Evolutionary conservation across 768 basidiomycete genomes (phyloP).

Genomic region (Vishniacozyma victoriae): DNA sequence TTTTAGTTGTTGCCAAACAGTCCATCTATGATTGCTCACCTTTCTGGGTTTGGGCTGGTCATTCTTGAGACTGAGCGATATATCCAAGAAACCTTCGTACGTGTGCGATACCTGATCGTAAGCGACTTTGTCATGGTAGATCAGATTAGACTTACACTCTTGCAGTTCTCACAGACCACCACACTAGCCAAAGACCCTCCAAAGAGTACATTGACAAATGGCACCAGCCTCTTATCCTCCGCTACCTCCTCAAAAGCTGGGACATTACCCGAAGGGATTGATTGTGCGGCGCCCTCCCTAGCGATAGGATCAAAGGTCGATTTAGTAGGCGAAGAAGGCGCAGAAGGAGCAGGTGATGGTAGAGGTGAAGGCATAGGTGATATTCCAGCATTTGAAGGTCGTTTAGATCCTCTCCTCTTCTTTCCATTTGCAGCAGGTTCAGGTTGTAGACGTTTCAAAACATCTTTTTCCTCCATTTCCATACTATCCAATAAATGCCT

Average conservation of each 20-base stretch:
- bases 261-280: no score
- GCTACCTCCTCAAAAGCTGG: constrained; percentile 11
- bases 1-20: not conserved
- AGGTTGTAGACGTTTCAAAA: constrained; percentile 43
- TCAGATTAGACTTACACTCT: constrained; percentile 55
- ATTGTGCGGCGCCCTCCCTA: no score
- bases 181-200: constrained; percentile 82
- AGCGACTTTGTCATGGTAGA: not conserved
- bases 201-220: constrained; percentile 85
- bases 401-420: not conserved
- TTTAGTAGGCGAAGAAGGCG: constrained; percentile 16
- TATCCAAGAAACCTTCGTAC: constrained; percentile 89
- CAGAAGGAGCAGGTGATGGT: constrained; percentile 22
- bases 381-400: constrained; percentile 5
- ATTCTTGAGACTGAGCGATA: constrained; percentile 79
- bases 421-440: not conserved
- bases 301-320: constrained; percentile 10
- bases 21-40: constrained; percentile 21
- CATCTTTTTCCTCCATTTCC: constrained; percentile 91
- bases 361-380: constrained; percentile 21
- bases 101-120: constrained; percentile 60
- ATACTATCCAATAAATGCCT: constrained; percentile 83
- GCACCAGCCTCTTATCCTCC: constrained; percentile 55
- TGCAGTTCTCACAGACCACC: constrained; percentile 90
- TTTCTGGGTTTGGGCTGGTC: constrained; percentile 68